Percentiles rank a stretch among this genome's conserved stretches.
These are phyloP conservation scores for Clonostachys byssicola DNA, from an alignment of 2,329 filamentous ascomycete species.

Conservation along the genomic window DNA sequence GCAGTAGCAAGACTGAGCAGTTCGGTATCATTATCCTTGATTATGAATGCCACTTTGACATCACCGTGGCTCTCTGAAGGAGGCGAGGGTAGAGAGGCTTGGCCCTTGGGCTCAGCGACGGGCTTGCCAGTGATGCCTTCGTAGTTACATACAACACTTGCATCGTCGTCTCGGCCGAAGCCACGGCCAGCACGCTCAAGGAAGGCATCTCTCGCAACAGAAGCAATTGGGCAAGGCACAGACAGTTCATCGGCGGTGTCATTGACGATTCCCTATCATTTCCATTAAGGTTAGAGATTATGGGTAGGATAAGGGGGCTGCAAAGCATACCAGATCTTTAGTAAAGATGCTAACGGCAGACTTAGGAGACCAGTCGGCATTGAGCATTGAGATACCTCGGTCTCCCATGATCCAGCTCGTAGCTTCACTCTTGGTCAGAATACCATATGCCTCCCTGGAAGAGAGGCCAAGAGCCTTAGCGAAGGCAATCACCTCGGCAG, in stretches of 20 bases:
- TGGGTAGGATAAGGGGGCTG: neutral
- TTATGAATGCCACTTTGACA: no score
- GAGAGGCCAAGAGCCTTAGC: constrained; percentile 27
- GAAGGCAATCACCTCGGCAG: constrained; percentile 36
- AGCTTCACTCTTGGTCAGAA: neutral
- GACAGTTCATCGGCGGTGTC: neutral
- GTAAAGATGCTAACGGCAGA: neutral
- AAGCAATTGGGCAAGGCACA: neutral
- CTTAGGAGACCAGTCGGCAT: neutral
- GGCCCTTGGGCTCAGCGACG: neutral
- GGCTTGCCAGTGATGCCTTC: neutral
- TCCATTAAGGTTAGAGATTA: neutral
- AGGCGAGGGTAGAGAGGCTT: no score
- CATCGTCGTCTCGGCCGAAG: neutral
- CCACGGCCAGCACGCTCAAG: neutral
- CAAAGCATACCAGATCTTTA: neutral
- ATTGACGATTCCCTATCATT: neutral
- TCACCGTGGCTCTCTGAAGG: no score
- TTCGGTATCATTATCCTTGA: no score
- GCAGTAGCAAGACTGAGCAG: no score
- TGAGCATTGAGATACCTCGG: neutral
- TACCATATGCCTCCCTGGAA: neutral
- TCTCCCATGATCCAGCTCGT: neutral
- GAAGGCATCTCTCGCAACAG: neutral
- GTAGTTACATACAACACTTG: neutral